Base-by-base conservation (phyloP, 1,284 basidiomycete species). In the Chalciporus sp. region DNA sequence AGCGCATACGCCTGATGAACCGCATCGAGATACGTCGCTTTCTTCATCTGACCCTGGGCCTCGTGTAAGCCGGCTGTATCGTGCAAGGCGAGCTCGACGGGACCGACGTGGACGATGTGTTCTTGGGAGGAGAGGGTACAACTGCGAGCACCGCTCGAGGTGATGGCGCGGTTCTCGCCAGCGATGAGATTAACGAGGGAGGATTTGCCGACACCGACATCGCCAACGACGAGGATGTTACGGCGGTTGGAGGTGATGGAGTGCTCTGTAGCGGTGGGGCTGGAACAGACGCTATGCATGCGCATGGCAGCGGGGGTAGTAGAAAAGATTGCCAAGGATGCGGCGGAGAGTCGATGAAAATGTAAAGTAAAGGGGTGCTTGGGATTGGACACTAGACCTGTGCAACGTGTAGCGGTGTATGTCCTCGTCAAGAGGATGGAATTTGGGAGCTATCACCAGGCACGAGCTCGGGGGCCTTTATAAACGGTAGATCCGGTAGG, bases 41-140 rank as follows among this genome's bases (percentile, higher is more conserved):
- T 40, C 23, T 56, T 26, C 64, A 67, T 49, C 23, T 60, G 49
- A 5, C 55, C 64, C 1, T 54, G 56, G 1, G 70, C 67, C 54
- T 77, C 76, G 47, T 76, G 62, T 27, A 77, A 58, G 31, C 77
- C 76, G 2, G 68, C 69, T 10, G 75, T 77, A 53, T 77, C 74
- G 51, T 71, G 72, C 37, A 77, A 48, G 12, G 44, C 59, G 41
- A 69, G 65, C 11, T 58, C 47, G 27, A 52, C 51, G 2, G 45
- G 58, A 7, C 53, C 50, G 10, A 71, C 42, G 16, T 23, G 2
- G 42, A 59, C 51, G 14, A 12, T 3, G 42, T 69, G 47, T 12
- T 58, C 41, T 14, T 54, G 12, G 2, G 69, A 69, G 0, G 53
- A 47, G 49, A 63, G 53, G 2, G 64, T 69, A 35, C 69, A 72